A percentile compares a stretch with the other conserved stretches of the same genome.
phyloP scores from a whole-genome alignment of 2,329 filamentous ascomycete species.

The Colletotrichum sp. region DNA sequence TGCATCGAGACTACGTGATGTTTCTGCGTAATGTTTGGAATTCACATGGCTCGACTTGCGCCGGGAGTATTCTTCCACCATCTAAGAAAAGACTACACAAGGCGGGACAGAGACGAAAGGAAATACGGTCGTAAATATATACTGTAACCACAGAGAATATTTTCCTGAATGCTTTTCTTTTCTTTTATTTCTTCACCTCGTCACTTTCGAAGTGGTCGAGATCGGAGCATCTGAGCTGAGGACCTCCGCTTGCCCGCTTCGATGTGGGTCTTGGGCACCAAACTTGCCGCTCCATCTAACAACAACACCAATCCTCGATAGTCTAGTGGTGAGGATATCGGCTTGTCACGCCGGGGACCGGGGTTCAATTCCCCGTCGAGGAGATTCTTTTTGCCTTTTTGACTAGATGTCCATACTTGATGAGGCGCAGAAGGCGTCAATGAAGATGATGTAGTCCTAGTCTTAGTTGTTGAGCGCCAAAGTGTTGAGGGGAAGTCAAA shows the following conservation, averaged over 20 bases:
- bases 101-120: not conserved
- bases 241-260: not conserved
- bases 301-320: slow-evolving; percentile 3
- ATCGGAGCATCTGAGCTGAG: not conserved
- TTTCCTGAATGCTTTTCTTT: fast-evolving
- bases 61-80: not conserved
- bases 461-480: not conserved
- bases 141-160: fast-evolving
- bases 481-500: not conserved
- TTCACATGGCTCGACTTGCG: not conserved
- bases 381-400: not conserved
- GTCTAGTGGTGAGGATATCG: slow-evolving; percentile 22
- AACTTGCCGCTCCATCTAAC: fast-evolving
- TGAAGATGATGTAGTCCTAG: not conserved
- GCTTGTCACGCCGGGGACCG: slow-evolving; percentile 20
- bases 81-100: fast-evolving
- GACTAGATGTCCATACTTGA: fast-evolving
- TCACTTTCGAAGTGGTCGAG: not conserved
- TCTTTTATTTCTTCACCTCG: not conserved
- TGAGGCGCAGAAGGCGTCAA: not conserved
- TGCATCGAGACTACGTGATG: not conserved
- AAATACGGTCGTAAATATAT: fast-evolving
- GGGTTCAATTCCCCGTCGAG: slow-evolving; percentile 22
- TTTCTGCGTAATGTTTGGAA: not conserved
- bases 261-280: fast-evolving